Percentiles rank a stretch among this genome's conserved stretches.
These are phyloP conservation scores for Boletus rubroflammeus DNA, from an alignment of 768 basidiomycete genomes.

Conservation along the genomic window DNA sequence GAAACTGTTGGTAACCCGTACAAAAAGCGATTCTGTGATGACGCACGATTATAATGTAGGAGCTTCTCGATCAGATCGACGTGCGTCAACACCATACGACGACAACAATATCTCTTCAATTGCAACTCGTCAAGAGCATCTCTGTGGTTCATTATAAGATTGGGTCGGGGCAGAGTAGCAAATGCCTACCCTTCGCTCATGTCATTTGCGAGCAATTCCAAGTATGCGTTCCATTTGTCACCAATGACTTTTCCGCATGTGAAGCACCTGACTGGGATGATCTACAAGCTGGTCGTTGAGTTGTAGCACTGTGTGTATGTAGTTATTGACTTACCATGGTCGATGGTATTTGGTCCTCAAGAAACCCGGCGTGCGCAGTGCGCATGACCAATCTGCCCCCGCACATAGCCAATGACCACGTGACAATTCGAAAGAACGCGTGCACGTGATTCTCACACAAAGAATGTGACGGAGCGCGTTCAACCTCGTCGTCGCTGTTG, in stretches of 20 bases:
- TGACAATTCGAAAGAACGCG: constrained; percentile 8
- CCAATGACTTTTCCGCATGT: constrained; percentile 97
- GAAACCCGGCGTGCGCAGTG: neutral
- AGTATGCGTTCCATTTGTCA: constrained; percentile 90
- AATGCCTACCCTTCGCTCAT: constrained; percentile 80
- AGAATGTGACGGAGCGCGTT: constrained; percentile 10
- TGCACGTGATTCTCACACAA: constrained; percentile 25
- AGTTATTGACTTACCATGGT: constrained; percentile 23
- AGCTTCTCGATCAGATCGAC: constrained; percentile 98
- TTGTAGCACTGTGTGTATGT: neutral
- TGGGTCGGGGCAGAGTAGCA: neutral
- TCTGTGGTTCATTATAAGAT: constrained; percentile 36
- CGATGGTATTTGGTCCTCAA: constrained; percentile 4
- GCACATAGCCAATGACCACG: constrained; percentile 1
- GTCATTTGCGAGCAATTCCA: constrained; percentile 76
- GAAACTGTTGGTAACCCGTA: neutral
- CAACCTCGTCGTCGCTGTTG: neutral
- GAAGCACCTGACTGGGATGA: constrained; percentile 94
- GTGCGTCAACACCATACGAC: constrained; percentile 96
- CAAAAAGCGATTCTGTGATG: constrained; percentile 27
- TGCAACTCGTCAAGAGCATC: constrained; percentile 88
- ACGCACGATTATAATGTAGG: constrained; percentile 87
- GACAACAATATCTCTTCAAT: constrained; percentile 92
- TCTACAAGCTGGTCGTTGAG: constrained; percentile 44
- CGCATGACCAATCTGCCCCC: too few relatives aligned